A percentile compares a stretch with the other conserved stretches of the same genome.
phyloP scores from a whole-genome alignment of 1,139 yeast genomes.

The Suhomyces ambrosiae region DNA sequence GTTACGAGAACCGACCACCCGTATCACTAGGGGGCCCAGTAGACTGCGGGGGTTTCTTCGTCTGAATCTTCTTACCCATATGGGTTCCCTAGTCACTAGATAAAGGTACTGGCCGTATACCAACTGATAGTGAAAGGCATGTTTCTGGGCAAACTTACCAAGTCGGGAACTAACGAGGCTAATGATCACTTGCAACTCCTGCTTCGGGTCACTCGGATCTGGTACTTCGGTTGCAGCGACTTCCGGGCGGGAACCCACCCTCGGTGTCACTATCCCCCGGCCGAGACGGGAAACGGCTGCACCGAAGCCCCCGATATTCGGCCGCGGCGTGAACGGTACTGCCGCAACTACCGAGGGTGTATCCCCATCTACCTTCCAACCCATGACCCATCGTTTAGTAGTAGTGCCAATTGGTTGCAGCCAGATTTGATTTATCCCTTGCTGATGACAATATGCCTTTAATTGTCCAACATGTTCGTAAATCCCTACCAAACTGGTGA shows the following conservation, averaged over 20 bases:
- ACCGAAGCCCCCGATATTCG: too few species aligned
- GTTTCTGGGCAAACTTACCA: background rate
- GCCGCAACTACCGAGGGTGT: too few species aligned
- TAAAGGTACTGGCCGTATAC: slow-evolving; percentile 3
- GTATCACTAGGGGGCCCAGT: background rate
- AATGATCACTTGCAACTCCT: background rate
- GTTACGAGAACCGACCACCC: too few species aligned
- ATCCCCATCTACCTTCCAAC: slow-evolving; percentile 23
- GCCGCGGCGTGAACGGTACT: background rate
- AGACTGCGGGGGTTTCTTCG: slow-evolving; percentile 2
- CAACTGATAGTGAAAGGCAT: slow-evolving; percentile 3
- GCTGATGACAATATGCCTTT: slow-evolving; percentile 10
- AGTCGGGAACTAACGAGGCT: background rate
- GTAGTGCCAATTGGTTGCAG: slow-evolving; percentile 14
- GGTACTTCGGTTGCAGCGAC: too few species aligned
- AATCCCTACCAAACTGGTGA: slow-evolving; percentile 24
- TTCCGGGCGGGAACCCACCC: too few species aligned
- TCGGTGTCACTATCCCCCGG: too few species aligned
- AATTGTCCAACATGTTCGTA: slow-evolving; percentile 15
- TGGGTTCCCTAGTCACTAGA: slow-evolving; percentile 10
- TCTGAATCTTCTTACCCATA: slow-evolving; percentile 14
- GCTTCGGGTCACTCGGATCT: slow-evolving; percentile 7
- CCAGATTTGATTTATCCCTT: slow-evolving; percentile 10
- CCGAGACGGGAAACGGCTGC: too few species aligned
- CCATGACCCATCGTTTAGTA: slow-evolving; percentile 26